Evolutionary conservation across 2,329 filamentous ascomycete species (phyloP), one percentile per base, ranked within the genome.

Genomic region (Sporothrix mexicana): DNA sequence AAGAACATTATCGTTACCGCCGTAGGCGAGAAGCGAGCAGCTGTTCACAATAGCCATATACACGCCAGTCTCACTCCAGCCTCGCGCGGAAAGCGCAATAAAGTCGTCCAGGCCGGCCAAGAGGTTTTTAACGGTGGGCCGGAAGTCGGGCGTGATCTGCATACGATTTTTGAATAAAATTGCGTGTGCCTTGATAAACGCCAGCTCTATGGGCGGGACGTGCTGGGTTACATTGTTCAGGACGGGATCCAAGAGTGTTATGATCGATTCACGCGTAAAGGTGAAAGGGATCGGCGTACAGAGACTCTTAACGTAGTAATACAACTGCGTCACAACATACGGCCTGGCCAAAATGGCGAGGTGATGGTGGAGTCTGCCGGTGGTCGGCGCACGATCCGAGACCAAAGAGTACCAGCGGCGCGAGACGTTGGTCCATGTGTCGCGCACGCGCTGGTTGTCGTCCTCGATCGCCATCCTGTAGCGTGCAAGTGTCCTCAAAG

Each of bases 391-490:
- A 41, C 90, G 91, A 76, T 97, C 92, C 0, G 93, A 92, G 0
- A 93, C 93, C 76, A 92, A 92, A 2, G 88, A 90, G 76, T 97
- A 98, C 96, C 95, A 98, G 59, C 91, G 90, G 0, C 91, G 85
- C 0, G 92, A 92, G 0, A 97, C 93, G 0, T 87, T 87, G 0
- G 92, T 93, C 95, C 95, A 98, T 0, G 90, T 88, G 67, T 97
- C 93, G 0, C 92, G 85, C 72, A 95, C 92, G 2, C 87, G 82
- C 23, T 92, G 85, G 74, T 96, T 91, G 36, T 92, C 89, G 55
- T 97, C 92, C 79, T 98, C 95, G 59, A 98, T 94, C 0, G 94
- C 94, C 94, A 98, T 98, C 0, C 91, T 86, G 61, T 97, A 98
- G 23, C 95, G 85, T 0, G 91, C 95, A 98, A 0, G 93, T 97